Evolutionary conservation across 2,329 filamentous ascomycete species (phyloP), one percentile per base, ranked within the genome.

Genomic region (Epichloe coenophiala): DNA sequence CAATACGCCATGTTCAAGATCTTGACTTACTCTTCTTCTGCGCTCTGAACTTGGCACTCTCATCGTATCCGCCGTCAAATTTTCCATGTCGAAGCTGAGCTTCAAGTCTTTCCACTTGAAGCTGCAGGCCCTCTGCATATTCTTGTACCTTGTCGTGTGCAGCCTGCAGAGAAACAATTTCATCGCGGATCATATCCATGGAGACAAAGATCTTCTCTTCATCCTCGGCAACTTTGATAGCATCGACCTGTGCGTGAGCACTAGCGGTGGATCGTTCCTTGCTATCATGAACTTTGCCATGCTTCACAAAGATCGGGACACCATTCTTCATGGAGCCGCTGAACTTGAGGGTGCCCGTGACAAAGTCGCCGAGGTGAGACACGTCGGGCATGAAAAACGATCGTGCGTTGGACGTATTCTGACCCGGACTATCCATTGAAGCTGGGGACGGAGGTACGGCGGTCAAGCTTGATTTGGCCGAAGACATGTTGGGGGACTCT

Each of bases 131-230:
- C 56, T 75, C 70, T 9, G 76, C 76, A 58, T 78, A 76, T 47
- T 71, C 71, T 48, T 78, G 73, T 11, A 79, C 69, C 55, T 75
- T 69, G 47, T 77, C 75, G 52, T 79, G 74, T 55, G 78, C 76
- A 40, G 77, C 73, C 52, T 77, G 75, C 39, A 80, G 67, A 52
- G 72, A 73, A 48, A 75, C 62, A 42, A 78, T 76, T 59, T 80
- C 76, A 40, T 77, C 72, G 39, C 75, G 73, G 65, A 80, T 77
- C 72, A 78, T 78, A 73, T 79, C 76, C 69, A 79, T 71, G 8
- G 76, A 80, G 40, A 80, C 76, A 54, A 79, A 78, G 33, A 79
- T 78, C 55, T 74, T 71, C 60, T 77, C 71, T 56, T 79, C 76
- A 42, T 77, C 76, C 50, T 74, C 67, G 3, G 75, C 71, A 8